phyloP scores from a whole-genome alignment of 768 basidiomycete species.

The Mycena kentingensis region DNA sequence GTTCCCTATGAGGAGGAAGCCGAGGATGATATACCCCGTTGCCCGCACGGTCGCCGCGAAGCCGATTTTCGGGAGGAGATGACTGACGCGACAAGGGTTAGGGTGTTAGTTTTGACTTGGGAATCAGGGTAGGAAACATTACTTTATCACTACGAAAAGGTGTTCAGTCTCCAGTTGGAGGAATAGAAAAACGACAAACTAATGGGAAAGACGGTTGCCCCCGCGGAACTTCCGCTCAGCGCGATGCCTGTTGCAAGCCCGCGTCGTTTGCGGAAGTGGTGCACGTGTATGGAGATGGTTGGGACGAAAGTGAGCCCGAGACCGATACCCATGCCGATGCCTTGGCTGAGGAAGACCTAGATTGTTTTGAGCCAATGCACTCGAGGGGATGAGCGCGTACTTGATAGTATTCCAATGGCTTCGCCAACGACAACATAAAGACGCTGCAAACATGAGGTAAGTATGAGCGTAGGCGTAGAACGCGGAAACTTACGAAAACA shows the following conservation, averaged over 20 bases:
- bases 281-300: slow-evolving; percentile 33
- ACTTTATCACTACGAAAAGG: slow-evolving; percentile 18
- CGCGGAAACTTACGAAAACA: slow-evolving; percentile 18
- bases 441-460: slow-evolving; percentile 29
- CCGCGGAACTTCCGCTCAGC: slow-evolving; percentile 34
- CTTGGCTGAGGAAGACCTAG: slow-evolving; percentile 22
- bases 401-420: slow-evolving; percentile 40
- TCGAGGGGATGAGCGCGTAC: background rate
- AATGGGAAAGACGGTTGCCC: slow-evolving; percentile 7
- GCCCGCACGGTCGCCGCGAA: slow-evolving; percentile 34
- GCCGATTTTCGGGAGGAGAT: slow-evolving; percentile 26
- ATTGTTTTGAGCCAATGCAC: background rate
- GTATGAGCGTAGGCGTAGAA: background rate
- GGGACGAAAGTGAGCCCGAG: slow-evolving; percentile 43
- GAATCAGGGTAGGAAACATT: background rate
- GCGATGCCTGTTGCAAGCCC: slow-evolving; percentile 48
- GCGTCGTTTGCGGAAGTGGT: slow-evolving; percentile 44
- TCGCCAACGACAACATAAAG: slow-evolving; percentile 43
- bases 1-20: slow-evolving; percentile 30
- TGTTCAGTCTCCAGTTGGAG: too few species aligned
- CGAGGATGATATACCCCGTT: slow-evolving; percentile 31
- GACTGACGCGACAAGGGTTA: slow-evolving; percentile 14
- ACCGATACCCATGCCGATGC: slow-evolving; percentile 38
- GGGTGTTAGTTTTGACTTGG: background rate
- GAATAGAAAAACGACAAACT: background rate